These are phyloP conservation scores for Urochloa ruziziensis DNA, from an alignment of 176 grass and related monocot species.

Conservation along the genomic window DNA sequence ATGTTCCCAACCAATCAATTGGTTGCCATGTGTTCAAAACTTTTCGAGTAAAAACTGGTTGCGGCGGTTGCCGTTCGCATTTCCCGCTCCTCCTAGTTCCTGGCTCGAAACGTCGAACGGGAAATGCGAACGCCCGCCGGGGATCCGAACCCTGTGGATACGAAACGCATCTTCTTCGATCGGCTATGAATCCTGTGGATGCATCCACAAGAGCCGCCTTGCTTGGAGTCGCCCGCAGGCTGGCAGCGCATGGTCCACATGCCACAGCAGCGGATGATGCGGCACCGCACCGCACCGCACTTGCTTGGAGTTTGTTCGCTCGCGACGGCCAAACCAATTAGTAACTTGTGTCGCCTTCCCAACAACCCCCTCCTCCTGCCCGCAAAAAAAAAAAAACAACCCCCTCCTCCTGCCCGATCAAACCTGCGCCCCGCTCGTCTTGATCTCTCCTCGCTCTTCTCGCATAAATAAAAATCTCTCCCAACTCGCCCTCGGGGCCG, in stretches of 20 bases:
- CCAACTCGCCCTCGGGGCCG: not conserved
- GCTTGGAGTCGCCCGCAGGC: not conserved
- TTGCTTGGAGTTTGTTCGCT: not conserved
- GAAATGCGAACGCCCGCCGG: too few species aligned
- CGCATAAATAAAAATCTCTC: not conserved
- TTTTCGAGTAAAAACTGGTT: too few species aligned
- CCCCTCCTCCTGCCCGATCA: not conserved
- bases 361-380: not conserved
- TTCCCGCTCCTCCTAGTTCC: not conserved
- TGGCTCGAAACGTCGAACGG: not conserved
- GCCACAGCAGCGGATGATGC: not conserved
- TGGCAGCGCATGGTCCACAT: not conserved
- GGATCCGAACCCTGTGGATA: not conserved
- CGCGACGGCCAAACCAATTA: not conserved
- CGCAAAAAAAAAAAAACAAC: too few species aligned
- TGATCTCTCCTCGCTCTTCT: not conserved
- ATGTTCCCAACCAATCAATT: not conserved
- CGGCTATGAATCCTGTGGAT: too few species aligned
- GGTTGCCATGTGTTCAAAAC: too few species aligned
- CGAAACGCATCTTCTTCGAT: too few species aligned
- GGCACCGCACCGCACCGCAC: not conserved
- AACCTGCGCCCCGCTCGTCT: not conserved
- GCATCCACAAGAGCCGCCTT: not conserved
- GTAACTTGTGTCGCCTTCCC: not conserved
- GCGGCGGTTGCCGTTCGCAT: too few species aligned